Evolutionary conservation across 1,284 basidiomycete genomes (phyloP), one percentile per base, ranked within the genome.

Genomic region (Marasmius oreades): DNA sequence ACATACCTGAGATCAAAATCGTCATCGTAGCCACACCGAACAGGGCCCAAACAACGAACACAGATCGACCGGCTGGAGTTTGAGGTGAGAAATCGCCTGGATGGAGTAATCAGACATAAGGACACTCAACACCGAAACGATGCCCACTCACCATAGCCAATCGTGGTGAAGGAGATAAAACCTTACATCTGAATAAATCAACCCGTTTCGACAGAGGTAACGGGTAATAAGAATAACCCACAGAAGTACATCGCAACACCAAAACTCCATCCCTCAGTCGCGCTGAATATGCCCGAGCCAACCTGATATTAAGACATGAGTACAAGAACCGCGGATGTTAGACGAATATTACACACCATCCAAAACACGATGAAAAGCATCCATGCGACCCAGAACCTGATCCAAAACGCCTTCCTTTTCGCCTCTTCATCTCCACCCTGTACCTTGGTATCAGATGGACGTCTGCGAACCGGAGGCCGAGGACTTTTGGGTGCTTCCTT

Each of bases 41-140:
- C 45, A 94, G 69, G 0, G 90, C 87, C 92, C 92, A 93, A 7
- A 86, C 81, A 53, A 93, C 81, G 68, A 94, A 93, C 48, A 93
- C 78, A 5, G 86, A 83, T 23, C 89, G 79, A 2, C 91, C 91
- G 5, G 85, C 80, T 12, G 85, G 79, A 0, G 86, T 84, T 42
- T 69, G 67, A 0, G 88, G 88, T 0, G 78, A 66, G 33, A 78
- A 74, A 62, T 92, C 89, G 7, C 90, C 76, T 75, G 34, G 12
- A 51, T 52, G 10, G 31, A 11, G 52, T 14, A 1, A 33, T 6
- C 44, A 22, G 23, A 33, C 8, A n/a, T 11, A 44, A n/a, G 31
- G 39, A 18, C 20, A 52, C 18, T 3, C 23, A 10, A 36, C 18
- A 48, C 26, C 36, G 28, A 31, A 57, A 16, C 14, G 28, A 23